Evolutionary conservation across 768 basidiomycete species (phyloP).

Genomic region (Clitopilus passeckerianus): DNA sequence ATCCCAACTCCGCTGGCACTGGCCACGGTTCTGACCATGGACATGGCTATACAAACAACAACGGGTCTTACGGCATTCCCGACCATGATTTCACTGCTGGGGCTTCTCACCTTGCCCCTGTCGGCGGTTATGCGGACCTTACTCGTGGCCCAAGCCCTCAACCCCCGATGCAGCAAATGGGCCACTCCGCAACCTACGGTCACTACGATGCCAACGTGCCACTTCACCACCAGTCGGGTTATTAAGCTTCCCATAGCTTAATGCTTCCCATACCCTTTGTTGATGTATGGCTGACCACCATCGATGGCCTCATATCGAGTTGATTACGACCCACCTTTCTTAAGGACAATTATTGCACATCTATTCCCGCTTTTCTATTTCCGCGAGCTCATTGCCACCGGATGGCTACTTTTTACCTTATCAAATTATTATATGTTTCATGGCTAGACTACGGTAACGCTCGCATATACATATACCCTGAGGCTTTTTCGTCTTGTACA

Average conservation of each 20-base stretch:
- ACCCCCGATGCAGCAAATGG: constrained; percentile 56
- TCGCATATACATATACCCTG: not conserved
- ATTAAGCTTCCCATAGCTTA: constrained; percentile 7
- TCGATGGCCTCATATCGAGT: not conserved
- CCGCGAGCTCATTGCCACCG: not conserved
- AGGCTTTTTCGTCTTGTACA: not conserved
- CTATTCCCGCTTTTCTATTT: not conserved
- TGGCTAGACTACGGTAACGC: not conserved
- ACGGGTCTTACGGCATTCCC: constrained; percentile 42
- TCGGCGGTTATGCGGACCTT: constrained; percentile 80
- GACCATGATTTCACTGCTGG: constrained; percentile 79
- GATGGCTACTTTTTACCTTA: not conserved
- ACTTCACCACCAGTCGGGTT: constrained; percentile 53
- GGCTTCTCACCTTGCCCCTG: constrained; percentile 49
- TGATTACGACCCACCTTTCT: not conserved
- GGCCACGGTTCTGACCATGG: constrained; percentile 24
- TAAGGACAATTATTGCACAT: not conserved
- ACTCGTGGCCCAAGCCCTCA: constrained; percentile 70
- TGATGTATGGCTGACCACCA: not conserved
- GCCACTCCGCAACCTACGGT: constrained; percentile 42
- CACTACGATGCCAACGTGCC: constrained; percentile 57
- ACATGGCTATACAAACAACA: constrained; percentile 18
- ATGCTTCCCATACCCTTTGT: not conserved
- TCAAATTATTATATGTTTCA: not conserved
- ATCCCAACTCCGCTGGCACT: constrained; percentile 18